phyloP scores from a whole-genome alignment of 768 basidiomycete genomes.

The Hypholoma sublateritium region DNA sequence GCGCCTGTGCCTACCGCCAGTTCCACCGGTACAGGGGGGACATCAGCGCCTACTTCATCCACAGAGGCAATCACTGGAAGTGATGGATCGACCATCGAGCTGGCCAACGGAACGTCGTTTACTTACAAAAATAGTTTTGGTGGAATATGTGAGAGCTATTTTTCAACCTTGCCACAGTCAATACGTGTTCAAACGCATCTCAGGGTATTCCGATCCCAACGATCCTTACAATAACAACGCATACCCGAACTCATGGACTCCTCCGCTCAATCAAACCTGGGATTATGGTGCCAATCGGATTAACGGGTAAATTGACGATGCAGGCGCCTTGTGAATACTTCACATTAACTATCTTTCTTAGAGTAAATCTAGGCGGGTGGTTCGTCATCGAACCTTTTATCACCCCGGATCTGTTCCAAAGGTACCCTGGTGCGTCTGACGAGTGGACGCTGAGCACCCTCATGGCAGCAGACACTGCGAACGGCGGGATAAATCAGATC shows the following conservation, averaged over 20 bases:
- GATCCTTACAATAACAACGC: constrained; percentile 79
- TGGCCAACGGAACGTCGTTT: constrained; percentile 71
- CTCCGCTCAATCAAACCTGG: constrained; percentile 76
- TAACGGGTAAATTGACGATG: constrained; percentile 19
- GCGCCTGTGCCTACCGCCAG: background rate
- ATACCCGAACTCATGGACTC: constrained; percentile 76
- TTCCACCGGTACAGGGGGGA: background rate
- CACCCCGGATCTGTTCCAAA: constrained; percentile 59
- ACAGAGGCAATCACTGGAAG: constrained; percentile 47
- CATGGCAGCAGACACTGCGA: constrained; percentile 64
- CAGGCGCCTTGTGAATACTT: background rate
- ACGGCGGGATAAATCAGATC: constrained; percentile 62
- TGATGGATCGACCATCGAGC: constrained; percentile 65
- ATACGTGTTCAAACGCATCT: background rate
- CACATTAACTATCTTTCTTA: constrained; percentile 24
- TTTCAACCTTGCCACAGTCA: background rate
- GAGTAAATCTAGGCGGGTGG: constrained; percentile 77
- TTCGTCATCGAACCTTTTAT: constrained; percentile 82
- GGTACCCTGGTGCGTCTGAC: constrained; percentile 57
- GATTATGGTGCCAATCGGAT: constrained; percentile 61
- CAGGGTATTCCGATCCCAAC: constrained; percentile 67
- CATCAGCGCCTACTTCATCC: constrained; percentile 8
- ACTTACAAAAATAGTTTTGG: constrained; percentile 78
- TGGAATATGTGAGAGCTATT: constrained; percentile 58
- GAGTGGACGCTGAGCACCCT: constrained; percentile 68